phyloP scores from a whole-genome alignment of 345 rosid species.

The Balakata baccata region DNA sequence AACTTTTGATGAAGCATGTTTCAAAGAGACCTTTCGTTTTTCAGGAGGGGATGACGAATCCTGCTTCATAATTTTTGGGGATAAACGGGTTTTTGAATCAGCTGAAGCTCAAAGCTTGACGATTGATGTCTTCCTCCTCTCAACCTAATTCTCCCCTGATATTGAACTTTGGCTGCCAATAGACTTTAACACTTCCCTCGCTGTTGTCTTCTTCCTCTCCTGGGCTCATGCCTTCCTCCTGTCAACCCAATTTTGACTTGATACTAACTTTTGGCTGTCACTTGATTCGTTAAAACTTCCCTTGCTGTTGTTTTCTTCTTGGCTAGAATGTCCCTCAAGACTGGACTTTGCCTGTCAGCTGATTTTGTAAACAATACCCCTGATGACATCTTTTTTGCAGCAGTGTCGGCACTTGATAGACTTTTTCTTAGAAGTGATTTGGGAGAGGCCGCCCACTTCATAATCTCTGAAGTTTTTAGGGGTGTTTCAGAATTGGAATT shows the following conservation, averaged over 20 bases:
- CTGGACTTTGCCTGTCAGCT: conserved; percentile 15
- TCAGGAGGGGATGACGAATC: conserved; percentile 30
- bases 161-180: conserved; percentile 15
- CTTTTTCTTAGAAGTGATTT: conserved; percentile 7
- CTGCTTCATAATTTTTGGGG: conserved; percentile 12
- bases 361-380: conserved; percentile 10
- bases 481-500: conserved; percentile 16
- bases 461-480: conserved; percentile 23
- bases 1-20: conserved; percentile 29
- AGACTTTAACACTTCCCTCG: conserved; percentile 10
- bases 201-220: conserved; percentile 6
- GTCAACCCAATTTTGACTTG: conserved; percentile 7
- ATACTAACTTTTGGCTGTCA: conserved; percentile 12
- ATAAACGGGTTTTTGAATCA: conserved; percentile 9
- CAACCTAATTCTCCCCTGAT: not conserved
- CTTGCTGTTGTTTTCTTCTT: conserved; percentile 7
- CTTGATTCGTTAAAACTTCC: conserved; percentile 14
- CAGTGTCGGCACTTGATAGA: not conserved
- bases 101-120: conserved; percentile 10
- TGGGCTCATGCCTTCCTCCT: not conserved
- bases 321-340: conserved; percentile 6
- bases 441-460: conserved; percentile 26
- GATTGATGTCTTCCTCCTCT: conserved; percentile 12
- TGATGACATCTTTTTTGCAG: not conserved
- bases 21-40: conserved; percentile 22